Base-by-base conservation (phyloP, 1,139 yeast species). In the Hyphopichia wangnamkhiaoensis region DNA sequence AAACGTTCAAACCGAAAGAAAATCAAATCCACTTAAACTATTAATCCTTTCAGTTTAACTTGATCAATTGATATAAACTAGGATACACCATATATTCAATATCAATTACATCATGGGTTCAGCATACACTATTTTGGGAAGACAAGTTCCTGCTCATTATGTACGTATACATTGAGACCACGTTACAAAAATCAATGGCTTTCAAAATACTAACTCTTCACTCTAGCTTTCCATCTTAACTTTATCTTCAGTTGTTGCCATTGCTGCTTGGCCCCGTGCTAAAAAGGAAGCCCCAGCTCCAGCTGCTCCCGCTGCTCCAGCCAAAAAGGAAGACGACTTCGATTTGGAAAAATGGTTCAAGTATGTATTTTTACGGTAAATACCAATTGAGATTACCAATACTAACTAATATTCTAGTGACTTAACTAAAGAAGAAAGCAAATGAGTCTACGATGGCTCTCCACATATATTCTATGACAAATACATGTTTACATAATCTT, bases 41-140 rank as follows among this genome's bases (percentile, higher is more conserved):
- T n/a, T n/a, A n/a, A n/a, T n/a, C n/a, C n/a, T n/a, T n/a, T n/a
- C n/a, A n/a, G n/a, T n/a, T n/a, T n/a, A n/a, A 26, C 9, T 24
- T 6, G 27, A 24, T 28, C 31, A 28, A 28, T 28, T 28, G 31
- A 28, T 16, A 29, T 30, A 14, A 13, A 27, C 33, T 28, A 4
- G 8, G 7, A n/a, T 16, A 16, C 31, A 25, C 4, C 25, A 17
- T 17, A 23, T 27, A 7, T 26, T 30, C 26, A 10, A 20, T 18
- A 17, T 23, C 26, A 27, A 37, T 16, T 30, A 17, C 14, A 54
- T 28, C 39, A 82, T 82, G 88, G 84, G 77, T 56, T 72, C 80
- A 41, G 76, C 80, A 50, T 82, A 82, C 60, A 73, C 74, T 43
- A 77, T 82, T 48, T 69, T 82, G 33, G 89, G 89, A 39, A 80